A percentile compares a stretch with the other conserved stretches of the same genome.
These are phyloP conservation scores for Elasticomyces elasticus DNA, from an alignment of 495 filamentous ascomycete genomes.

Conservation along the genomic window DNA sequence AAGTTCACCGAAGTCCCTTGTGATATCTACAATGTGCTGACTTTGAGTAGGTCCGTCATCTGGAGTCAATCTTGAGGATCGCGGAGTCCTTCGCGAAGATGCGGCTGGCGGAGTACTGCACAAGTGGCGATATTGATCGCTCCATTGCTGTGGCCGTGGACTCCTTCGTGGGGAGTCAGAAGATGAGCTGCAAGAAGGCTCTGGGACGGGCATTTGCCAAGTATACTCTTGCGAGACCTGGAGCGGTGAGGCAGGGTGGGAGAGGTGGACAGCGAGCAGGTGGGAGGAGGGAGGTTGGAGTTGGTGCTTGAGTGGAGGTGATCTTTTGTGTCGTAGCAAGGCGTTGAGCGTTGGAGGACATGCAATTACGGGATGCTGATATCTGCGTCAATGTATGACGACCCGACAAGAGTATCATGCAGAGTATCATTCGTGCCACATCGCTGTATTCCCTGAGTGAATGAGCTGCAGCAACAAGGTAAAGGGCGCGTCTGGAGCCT, in stretches of 20 bases:
- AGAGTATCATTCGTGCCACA: too few species aligned
- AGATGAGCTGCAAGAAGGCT: slow-evolving; percentile 96
- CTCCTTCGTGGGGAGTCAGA: slow-evolving; percentile 90
- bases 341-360: too few species aligned
- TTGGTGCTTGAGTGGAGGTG: slow-evolving; percentile 10
- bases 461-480: too few species aligned
- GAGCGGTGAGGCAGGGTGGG: slow-evolving; percentile 14
- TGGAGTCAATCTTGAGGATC: slow-evolving; percentile 95
- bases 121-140: slow-evolving; percentile 80
- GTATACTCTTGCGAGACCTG: slow-evolving; percentile 46
- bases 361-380: too few species aligned
- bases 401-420: too few species aligned
- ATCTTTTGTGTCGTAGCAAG: too few species aligned
- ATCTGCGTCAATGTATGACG: too few species aligned
- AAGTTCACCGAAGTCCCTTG: slow-evolving; percentile 29
- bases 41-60: slow-evolving; percentile 77
- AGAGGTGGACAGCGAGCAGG: not conserved
- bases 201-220: slow-evolving; percentile 94
- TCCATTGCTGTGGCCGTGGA: slow-evolving; percentile 96
- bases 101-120: slow-evolving; percentile 89
- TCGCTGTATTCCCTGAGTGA: too few species aligned
- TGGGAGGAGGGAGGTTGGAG: slow-evolving; percentile 1
- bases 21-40: not conserved
- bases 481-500: too few species aligned
- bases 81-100: slow-evolving; percentile 88